Conservation (phyloP, 1,139 yeast species). For the Arxiozyma bovina region DNA sequence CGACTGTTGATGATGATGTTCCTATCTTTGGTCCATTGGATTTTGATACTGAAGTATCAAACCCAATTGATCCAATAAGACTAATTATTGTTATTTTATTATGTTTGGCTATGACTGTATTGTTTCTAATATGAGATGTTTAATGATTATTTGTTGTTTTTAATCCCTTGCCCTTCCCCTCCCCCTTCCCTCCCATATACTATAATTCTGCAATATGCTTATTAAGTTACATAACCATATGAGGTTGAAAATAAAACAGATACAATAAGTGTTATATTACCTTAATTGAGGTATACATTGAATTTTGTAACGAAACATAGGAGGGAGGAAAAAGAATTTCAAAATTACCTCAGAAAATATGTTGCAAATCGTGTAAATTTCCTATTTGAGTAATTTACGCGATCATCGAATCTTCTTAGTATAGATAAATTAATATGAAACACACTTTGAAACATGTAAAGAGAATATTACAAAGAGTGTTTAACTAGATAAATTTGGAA, state of each 20-base stretch:
- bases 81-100: conserved; percentile 12
- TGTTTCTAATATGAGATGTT: conserved; percentile 8
- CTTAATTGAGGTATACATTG: background rate
- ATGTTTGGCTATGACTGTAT: conserved; percentile 12
- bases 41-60: conserved; percentile 16
- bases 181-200: too few relatives aligned
- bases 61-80: conserved; percentile 15
- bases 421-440: background rate
- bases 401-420: background rate
- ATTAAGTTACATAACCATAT: background rate
- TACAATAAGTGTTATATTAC: background rate
- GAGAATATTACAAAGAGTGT: background rate
- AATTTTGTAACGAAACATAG: background rate
- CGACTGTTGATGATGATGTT: background rate
- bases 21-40: conserved; percentile 8
- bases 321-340: background rate
- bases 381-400: background rate
- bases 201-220: too few relatives aligned
- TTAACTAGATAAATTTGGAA: too few relatives aligned
- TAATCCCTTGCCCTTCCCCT: too few relatives aligned
- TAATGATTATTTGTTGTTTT: background rate
- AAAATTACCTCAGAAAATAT: background rate
- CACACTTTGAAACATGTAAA: background rate
- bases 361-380: conserved; percentile 3
- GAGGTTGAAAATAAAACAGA: background rate